Conservation (phyloP, 1,139 yeast species). For the Arxiozyma heterogenica region DNA sequence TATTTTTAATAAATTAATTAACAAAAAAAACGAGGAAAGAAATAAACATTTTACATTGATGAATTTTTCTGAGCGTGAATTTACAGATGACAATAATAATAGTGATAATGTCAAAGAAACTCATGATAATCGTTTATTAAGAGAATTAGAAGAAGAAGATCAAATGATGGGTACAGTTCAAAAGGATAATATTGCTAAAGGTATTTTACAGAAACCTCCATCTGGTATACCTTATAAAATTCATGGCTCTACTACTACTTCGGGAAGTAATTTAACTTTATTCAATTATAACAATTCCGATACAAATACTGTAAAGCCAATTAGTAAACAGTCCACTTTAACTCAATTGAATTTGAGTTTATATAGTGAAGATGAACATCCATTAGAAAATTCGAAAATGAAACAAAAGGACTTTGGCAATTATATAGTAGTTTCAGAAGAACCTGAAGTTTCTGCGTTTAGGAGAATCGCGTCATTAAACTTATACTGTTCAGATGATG, state of each 20-base stretch:
- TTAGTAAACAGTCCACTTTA: neutral
- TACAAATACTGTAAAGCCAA: neutral
- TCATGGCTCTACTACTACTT: neutral
- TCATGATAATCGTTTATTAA: neutral
- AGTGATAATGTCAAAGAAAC: neutral
- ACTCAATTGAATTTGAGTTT: conserved; percentile 14
- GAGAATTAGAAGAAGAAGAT: conserved; percentile 14
- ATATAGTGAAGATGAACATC: conserved; percentile 13
- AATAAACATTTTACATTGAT: conserved; percentile 1
- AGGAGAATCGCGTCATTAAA: conserved; percentile 8
- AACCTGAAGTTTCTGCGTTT: neutral
- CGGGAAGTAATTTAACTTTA: neutral
- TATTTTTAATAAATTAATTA: conserved; percentile 15
- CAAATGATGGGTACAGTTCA: conserved; percentile 5
- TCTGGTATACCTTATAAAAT: neutral
- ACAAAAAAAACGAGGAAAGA: conserved; percentile 7
- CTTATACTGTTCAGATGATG: conserved; percentile 7
- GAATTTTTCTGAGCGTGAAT: conserved; percentile 10
- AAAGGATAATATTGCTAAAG: neutral
- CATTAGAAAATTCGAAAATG: neutral
- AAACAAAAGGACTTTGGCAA: neutral
- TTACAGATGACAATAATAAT: neutral
- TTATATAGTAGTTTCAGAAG: neutral
- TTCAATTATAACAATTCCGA: neutral
- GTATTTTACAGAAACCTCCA: neutral